Conservation (phyloP, 2,329 filamentous ascomycete genomes). For the Parastagonospora nodorum region DNA sequence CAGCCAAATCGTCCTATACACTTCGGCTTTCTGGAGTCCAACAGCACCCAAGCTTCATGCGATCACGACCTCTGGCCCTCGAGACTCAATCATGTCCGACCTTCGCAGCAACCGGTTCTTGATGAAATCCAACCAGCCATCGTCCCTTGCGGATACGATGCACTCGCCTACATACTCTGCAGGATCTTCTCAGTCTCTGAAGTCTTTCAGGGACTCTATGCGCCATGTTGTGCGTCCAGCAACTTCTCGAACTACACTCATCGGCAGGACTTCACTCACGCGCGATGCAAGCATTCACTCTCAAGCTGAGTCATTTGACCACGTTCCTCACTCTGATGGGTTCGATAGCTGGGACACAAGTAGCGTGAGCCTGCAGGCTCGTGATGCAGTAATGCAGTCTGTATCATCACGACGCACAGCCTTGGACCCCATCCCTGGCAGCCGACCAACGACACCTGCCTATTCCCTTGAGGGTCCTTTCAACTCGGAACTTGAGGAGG, state of each 20-base stretch:
- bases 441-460: constrained; percentile 68
- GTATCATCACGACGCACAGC: constrained; percentile 53
- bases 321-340: constrained; percentile 56
- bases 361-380: constrained; percentile 65
- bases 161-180: constrained; percentile 44
- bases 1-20: constrained; percentile 37
- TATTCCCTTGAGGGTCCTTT: constrained; percentile 61
- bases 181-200: constrained; percentile 42
- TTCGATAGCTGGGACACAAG: constrained; percentile 81
- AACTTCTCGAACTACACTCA: constrained; percentile 43
- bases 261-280: constrained; percentile 38
- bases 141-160: constrained; percentile 33
- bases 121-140: constrained; percentile 27
- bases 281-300: constrained; percentile 44
- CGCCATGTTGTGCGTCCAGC: constrained; percentile 45
- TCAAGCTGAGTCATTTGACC: constrained; percentile 40
- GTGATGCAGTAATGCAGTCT: constrained; percentile 51
- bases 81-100: constrained; percentile 46
- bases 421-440: constrained; percentile 74
- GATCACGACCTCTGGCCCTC: constrained; percentile 30
- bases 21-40: constrained; percentile 31
- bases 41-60: constrained; percentile 22
- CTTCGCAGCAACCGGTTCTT: constrained; percentile 34
- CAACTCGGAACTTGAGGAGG: constrained; percentile 27
- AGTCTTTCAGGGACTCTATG: constrained; percentile 45